Conservation (phyloP, 768 basidiomycete species). For the Trametes coccinea region DNA sequence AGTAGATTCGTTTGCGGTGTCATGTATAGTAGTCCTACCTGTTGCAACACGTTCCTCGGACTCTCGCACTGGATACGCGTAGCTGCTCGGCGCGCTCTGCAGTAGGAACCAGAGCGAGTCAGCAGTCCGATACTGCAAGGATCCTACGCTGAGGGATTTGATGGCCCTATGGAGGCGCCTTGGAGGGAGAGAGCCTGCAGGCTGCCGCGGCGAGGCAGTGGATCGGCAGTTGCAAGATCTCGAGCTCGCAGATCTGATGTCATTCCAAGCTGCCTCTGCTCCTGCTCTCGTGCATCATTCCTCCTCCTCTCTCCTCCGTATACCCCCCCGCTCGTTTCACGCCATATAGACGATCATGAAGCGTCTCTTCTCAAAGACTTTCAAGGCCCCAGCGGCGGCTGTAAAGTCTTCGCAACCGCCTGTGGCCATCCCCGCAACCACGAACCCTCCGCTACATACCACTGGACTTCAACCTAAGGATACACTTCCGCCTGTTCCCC, state of each 20-base stretch:
- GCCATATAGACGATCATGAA: constrained; percentile 31
- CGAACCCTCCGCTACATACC: constrained; percentile 25
- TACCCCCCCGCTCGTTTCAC: constrained; percentile 2
- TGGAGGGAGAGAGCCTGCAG: too few relatives aligned
- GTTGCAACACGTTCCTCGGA: constrained; percentile 11
- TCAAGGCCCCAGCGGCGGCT: constrained; percentile 9
- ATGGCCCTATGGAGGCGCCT: too few relatives aligned
- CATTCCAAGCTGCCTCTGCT: constrained; percentile 2
- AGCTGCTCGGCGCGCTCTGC: not conserved
- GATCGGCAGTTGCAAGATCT: not conserved
- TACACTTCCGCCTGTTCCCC: constrained; percentile 67
- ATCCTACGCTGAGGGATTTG: too few relatives aligned
- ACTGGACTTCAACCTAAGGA: constrained; percentile 59
- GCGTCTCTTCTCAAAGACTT: constrained; percentile 31
- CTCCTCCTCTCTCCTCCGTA: not conserved
- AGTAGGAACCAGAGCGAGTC: too few relatives aligned
- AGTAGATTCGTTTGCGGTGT: constrained; percentile 22
- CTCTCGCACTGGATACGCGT: not conserved
- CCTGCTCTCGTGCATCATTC: constrained; percentile 5
- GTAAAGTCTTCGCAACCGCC: constrained; percentile 3
- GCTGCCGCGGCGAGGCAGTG: too few relatives aligned
- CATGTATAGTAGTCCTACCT: constrained; percentile 19
- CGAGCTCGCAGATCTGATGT: constrained; percentile 9
- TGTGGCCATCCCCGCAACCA: constrained; percentile 3
- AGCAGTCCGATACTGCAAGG: too few relatives aligned